phyloP scores from a whole-genome alignment of 805 yeast genomes.

The Candida maris region DNA sequence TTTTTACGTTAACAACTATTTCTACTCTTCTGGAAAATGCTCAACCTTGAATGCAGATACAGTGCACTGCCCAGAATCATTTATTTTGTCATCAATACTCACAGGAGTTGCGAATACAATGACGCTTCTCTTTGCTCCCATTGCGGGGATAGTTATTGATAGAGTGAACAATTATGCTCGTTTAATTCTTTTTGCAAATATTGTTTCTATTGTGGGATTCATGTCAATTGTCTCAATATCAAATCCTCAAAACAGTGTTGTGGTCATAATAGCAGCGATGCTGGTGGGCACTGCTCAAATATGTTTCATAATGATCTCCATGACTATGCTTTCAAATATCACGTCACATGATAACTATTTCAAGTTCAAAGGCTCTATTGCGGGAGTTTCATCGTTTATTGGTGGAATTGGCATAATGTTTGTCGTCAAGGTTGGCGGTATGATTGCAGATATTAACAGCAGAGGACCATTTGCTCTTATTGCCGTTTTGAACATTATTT shows the following conservation, averaged over 20 bases:
- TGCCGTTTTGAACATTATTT: slow-evolving; percentile 37
- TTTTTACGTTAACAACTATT: slow-evolving; percentile 55
- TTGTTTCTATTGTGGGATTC: slow-evolving; percentile 43
- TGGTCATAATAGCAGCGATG: slow-evolving; percentile 37
- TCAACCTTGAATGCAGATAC: slow-evolving; percentile 30
- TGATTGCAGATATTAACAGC: slow-evolving; percentile 52
- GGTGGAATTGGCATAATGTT: slow-evolving; percentile 68
- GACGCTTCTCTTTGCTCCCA: slow-evolving; percentile 58
- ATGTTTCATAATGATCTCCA: slow-evolving; percentile 57
- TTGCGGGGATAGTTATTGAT: slow-evolving; percentile 60
- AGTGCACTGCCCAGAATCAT: slow-evolving; percentile 57
- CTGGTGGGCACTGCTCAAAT: slow-evolving; percentile 60
- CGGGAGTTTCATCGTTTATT: slow-evolving; percentile 64
- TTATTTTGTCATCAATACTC: slow-evolving; percentile 60
- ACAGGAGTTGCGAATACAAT: slow-evolving; percentile 63
- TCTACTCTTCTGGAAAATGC: slow-evolving; percentile 49
- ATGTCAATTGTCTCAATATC: slow-evolving; percentile 32
- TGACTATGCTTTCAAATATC: slow-evolving; percentile 45
- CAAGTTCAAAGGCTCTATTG: slow-evolving; percentile 55
- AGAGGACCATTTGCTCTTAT: slow-evolving; percentile 58
- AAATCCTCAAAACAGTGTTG: slow-evolving; percentile 34
- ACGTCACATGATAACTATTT: slow-evolving; percentile 42
- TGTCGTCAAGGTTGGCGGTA: slow-evolving; percentile 60
- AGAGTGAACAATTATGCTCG: slow-evolving; percentile 28
- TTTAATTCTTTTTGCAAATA: slow-evolving; percentile 36